Percentiles rank a stretch among this genome's conserved stretches.
Conservation (phyloP, 108 stramenopile species). For the Discostella stelligeroides region DNA sequence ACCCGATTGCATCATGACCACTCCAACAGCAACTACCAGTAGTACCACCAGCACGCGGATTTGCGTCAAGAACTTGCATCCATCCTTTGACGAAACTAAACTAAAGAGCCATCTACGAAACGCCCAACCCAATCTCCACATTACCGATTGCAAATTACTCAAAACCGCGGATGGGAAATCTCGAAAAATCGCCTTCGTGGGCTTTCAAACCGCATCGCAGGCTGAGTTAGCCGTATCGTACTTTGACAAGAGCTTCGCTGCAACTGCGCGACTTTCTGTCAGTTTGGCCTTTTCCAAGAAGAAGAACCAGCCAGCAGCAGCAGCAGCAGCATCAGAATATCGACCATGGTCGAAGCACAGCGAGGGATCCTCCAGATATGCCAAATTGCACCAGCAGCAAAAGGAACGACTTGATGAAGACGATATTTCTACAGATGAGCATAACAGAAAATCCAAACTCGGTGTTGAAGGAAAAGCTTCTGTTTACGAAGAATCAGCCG, state of each 20-base stretch:
- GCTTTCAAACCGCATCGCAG: slow-evolving; percentile 62
- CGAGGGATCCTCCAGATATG: slow-evolving; percentile 46
- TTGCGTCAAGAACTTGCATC: slow-evolving; percentile 87
- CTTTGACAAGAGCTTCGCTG: slow-evolving; percentile 63
- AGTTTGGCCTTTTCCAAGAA: slow-evolving; percentile 70
- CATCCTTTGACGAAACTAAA: slow-evolving; percentile 62
- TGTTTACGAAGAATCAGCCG: slow-evolving; percentile 28
- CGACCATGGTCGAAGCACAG: slow-evolving; percentile 66
- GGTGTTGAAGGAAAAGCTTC: background rate
- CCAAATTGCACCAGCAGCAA: slow-evolving; percentile 17
- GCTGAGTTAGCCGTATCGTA: slow-evolving; percentile 59
- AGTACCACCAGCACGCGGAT: slow-evolving; percentile 56
- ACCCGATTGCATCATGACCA: slow-evolving; percentile 8
- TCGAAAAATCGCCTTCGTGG: slow-evolving; percentile 82
- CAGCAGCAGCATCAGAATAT: slow-evolving; percentile 24
- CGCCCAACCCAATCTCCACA: slow-evolving; percentile 33
- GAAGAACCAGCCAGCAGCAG: slow-evolving; percentile 41
- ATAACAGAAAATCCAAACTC: slow-evolving; percentile 7
- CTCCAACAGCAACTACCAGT: slow-evolving; percentile 15
- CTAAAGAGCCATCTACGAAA: slow-evolving; percentile 55
- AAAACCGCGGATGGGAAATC: slow-evolving; percentile 67
- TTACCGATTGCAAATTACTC: slow-evolving; percentile 79
- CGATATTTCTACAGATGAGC: background rate
- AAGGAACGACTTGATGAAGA: slow-evolving; percentile 32
- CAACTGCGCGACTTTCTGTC: slow-evolving; percentile 63